Percentiles rank a stretch among this genome's conserved stretches.
Conservation (phyloP, 2,329 filamentous ascomycete genomes). For the Leptographium lundbergii region DNA sequence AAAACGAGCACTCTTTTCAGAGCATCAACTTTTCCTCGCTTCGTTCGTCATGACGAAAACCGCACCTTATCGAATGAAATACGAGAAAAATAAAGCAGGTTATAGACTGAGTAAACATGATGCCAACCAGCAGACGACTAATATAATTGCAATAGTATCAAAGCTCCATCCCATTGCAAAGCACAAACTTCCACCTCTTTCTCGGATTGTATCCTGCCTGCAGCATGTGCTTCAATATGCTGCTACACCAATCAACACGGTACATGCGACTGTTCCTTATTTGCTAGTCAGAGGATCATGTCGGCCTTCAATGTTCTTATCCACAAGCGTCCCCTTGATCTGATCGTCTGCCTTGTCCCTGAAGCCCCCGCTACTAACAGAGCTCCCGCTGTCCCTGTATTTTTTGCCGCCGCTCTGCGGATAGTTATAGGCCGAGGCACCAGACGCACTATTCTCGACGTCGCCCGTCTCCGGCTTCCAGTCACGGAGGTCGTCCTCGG, state of each 20-base stretch:
- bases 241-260: background rate
- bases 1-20: too few relatives aligned
- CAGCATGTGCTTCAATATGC: background rate
- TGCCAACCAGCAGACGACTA: too few relatives aligned
- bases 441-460: conserved; percentile 13
- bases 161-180: background rate
- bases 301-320: background rate
- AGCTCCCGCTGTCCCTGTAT: background rate
- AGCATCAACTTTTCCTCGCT: too few relatives aligned
- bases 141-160: background rate
- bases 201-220: background rate
- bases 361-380: background rate
- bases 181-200: background rate
- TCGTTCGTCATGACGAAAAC: too few relatives aligned
- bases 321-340: background rate
- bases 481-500: conserved; percentile 71
- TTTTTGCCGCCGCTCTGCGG: background rate
- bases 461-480: conserved; percentile 44
- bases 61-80: too few relatives aligned
- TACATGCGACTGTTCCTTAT: background rate
- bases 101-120: too few relatives aligned
- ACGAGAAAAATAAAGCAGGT: too few relatives aligned
- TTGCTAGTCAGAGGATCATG: background rate
- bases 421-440: background rate
- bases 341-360: background rate